Conservation (phyloP, 1,139 yeast species). For the Taiozyma sp. region DNA sequence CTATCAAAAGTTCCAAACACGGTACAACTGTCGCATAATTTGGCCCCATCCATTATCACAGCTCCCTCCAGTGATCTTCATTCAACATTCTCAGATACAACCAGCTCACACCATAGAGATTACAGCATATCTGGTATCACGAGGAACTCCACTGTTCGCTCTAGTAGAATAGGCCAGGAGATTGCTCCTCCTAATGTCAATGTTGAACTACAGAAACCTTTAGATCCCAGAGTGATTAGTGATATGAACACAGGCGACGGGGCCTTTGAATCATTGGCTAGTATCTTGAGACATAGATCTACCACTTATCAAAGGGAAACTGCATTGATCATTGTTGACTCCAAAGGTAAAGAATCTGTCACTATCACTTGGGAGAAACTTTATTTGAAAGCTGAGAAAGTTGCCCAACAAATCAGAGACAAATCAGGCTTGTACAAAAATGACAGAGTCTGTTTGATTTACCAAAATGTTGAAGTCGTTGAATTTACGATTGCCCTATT, state of each 20-base stretch:
- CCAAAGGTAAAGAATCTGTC: constrained; percentile 73
- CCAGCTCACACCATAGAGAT: constrained; percentile 17
- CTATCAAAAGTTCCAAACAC: constrained; percentile 25
- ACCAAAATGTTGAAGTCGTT: constrained; percentile 76
- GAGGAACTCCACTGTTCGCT: constrained; percentile 10
- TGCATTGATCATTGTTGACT: constrained; percentile 70
- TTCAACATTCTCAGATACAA: constrained; percentile 3
- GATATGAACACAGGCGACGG: constrained; percentile 22
- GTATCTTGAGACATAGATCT: constrained; percentile 71
- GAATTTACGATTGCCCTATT: constrained; percentile 83
- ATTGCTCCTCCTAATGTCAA: constrained; percentile 19
- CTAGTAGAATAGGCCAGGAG: constrained; percentile 9
- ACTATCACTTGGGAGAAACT: constrained; percentile 88
- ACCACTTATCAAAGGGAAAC: constrained; percentile 55
- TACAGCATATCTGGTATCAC: constrained; percentile 17
- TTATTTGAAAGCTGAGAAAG: constrained; percentile 75
- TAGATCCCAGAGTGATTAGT: constrained; percentile 51
- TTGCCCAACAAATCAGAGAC: constrained; percentile 82
- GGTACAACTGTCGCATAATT: constrained; percentile 1
- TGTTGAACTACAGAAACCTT: constrained; percentile 41
- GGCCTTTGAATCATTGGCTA: constrained; percentile 55
- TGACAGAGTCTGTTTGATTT: constrained; percentile 79
- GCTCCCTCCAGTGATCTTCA: constrained; percentile 1
- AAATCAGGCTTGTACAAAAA: constrained; percentile 68
- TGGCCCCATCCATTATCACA: background rate